Base-by-base conservation (phyloP, 108 stramenopile genomes). In the Thalassiosira profunda region DNA sequence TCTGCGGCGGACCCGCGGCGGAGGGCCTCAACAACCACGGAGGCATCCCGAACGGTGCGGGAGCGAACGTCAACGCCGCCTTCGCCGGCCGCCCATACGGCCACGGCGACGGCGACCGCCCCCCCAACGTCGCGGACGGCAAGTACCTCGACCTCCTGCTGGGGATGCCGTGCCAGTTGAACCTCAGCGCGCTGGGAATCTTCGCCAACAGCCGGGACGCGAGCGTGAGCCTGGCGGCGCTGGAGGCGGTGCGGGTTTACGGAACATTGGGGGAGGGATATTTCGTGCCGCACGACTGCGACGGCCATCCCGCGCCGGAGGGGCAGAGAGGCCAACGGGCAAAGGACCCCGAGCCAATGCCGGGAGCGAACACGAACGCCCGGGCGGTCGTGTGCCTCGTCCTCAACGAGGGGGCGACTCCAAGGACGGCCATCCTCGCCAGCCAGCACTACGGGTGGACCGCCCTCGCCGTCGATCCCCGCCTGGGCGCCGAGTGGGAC, bases 381-480 rank as follows among this genome's bases (percentile, higher is more conserved):
- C 58, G 52, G 46, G 70, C 76, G n/a, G 60, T 70, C 0, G 63
- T 70, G 25, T 70, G 76, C 44, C 55, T 78, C 14, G 76, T 78
- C 11, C 47, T 78, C 17, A 63, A 63, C 0, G 76, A 78, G 42
- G 76, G 76, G 35, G 47, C 24, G 1, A 51, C 45, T 9, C 76
- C 76, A 4, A 68, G 69, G 26, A 78, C 76, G 29, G 76, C 76
- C 5, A 51, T 78, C 25, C 49, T 78, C 5, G 68, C 68, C 40
- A 45, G 58, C 2, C 54, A 63, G 24, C 77, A 79, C 43, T 79
- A 71, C 30, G 69, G 77, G 31, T 79, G 77, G 77, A 70, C 69
- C 10, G 62, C 69, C 12, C 48, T 54, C 28, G 58, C 77, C 10
- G 61, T 79, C 23, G 64, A 79, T 35, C 70, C 77, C 26, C 25